These are phyloP conservation scores for Tetrahymena malaccensis DNA, from an alignment of 73 alveolate species.

Conservation along the genomic window DNA sequence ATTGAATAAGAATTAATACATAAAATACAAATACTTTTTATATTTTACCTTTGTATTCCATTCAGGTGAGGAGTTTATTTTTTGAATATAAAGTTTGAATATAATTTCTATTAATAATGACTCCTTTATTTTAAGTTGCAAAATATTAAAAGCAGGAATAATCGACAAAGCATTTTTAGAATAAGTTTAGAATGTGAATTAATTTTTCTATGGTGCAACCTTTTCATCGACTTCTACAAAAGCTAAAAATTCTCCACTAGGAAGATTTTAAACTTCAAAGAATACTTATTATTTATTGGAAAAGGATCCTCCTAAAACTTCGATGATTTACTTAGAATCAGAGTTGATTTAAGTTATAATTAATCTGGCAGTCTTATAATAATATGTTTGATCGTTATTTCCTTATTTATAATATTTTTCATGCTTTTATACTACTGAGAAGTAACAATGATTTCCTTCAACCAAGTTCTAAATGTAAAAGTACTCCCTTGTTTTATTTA, in stretches of 20 bases:
- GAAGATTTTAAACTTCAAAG: background rate
- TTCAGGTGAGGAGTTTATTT: background rate
- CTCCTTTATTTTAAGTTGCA: background rate
- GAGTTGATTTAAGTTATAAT: background rate
- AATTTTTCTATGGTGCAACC: background rate
- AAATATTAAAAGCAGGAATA: background rate
- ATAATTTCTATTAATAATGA: background rate
- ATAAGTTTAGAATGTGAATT: background rate
- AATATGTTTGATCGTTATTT: background rate
- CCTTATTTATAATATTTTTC: background rate
- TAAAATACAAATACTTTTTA: too few relatives aligned
- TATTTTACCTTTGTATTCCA: background rate
- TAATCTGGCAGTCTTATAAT: background rate
- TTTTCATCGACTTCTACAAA: background rate
- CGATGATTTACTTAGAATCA: background rate
- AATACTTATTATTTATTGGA: background rate
- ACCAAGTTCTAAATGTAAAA: background rate
- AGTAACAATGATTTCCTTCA: background rate
- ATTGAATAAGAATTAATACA: background rate
- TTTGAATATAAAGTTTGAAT: background rate
- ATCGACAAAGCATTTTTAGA: background rate
- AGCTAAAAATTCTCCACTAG: background rate
- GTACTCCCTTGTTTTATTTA: background rate
- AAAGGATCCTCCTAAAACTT: background rate
- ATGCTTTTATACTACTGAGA: background rate